These are phyloP conservation scores for Candida methanosorbosa DNA, from an alignment of 805 yeast genomes.

Conservation along the genomic window DNA sequence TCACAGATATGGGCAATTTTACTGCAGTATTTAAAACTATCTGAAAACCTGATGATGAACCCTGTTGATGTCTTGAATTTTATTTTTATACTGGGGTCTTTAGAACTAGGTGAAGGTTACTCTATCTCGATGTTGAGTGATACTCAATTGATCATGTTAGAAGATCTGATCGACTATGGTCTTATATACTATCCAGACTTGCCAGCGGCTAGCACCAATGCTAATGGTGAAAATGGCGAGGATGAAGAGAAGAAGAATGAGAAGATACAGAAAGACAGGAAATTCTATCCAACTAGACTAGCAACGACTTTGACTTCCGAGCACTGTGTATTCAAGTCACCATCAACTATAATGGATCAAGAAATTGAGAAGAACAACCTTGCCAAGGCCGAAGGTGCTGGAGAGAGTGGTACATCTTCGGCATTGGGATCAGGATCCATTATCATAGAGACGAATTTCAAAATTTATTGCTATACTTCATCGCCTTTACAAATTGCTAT, in stretches of 20 bases:
- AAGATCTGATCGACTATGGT: conserved; percentile 87
- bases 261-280: conserved; percentile 31
- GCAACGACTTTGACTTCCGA: conserved; percentile 90
- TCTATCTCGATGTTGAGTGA: conserved; percentile 59
- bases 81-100: conserved; percentile 85
- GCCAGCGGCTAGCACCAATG: neutral
- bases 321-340: conserved; percentile 58
- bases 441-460: conserved; percentile 89
- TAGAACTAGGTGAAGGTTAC: conserved; percentile 86
- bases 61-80: conserved; percentile 93
- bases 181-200: conserved; percentile 47
- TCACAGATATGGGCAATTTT: conserved; percentile 92
- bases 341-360: conserved; percentile 68
- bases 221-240: neutral
- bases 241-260: conserved; percentile 3
- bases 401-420: conserved; percentile 7
- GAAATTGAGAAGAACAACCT: conserved; percentile 36
- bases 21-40: conserved; percentile 76
- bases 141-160: conserved; percentile 80
- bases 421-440: conserved; percentile 47
- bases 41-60: conserved; percentile 83
- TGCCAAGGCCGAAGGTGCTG: conserved; percentile 14
- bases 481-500: conserved; percentile 95
- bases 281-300: conserved; percentile 84
- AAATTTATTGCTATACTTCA: conserved; percentile 85